phyloP scores from a whole-genome alignment of 495 filamentous ascomycete genomes.

The Hypoxylon fuscum region DNA sequence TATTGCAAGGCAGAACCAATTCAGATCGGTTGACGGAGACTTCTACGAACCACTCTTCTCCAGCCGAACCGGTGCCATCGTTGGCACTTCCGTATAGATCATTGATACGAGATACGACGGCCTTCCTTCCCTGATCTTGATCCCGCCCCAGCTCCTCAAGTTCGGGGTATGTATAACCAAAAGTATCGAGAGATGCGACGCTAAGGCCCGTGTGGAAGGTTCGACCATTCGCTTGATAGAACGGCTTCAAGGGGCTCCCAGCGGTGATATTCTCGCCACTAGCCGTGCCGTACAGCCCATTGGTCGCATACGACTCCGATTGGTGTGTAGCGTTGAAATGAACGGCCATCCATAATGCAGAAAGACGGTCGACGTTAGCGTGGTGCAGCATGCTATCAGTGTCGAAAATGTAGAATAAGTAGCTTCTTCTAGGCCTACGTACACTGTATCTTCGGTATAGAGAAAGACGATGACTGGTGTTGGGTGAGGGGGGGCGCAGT shows the following conservation, averaged over 20 bases:
- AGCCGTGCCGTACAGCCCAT: slow-evolving; percentile 47
- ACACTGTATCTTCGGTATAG: neutral
- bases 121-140: slow-evolving; percentile 18
- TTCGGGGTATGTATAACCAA: slow-evolving; percentile 62
- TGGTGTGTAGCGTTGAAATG: slow-evolving; percentile 44
- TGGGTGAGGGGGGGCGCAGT: neutral
- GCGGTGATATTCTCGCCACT: slow-evolving; percentile 44
- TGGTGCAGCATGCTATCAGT: slow-evolving; percentile 50
- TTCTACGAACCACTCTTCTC: slow-evolving; percentile 46
- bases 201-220: slow-evolving; percentile 53
- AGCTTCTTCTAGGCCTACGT: neutral
- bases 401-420: neutral
- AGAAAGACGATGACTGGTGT: slow-evolving; percentile 1
- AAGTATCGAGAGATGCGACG: slow-evolving; percentile 36
- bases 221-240: slow-evolving; percentile 44
- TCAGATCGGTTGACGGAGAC: slow-evolving; percentile 45
- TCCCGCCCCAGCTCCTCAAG: slow-evolving; percentile 30
- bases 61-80: neutral
- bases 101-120: slow-evolving; percentile 45
- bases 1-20: slow-evolving; percentile 42
- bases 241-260: slow-evolving; percentile 56
- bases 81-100: slow-evolving; percentile 40
- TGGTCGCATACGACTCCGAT: slow-evolving; percentile 22
- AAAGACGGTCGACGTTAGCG: slow-evolving; percentile 59
- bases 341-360: slow-evolving; percentile 55